Evolutionary conservation across 495 filamentous ascomycete genomes (phyloP), one percentile per base, ranked within the genome.

Genomic region (Talaromyces adpressus): DNA sequence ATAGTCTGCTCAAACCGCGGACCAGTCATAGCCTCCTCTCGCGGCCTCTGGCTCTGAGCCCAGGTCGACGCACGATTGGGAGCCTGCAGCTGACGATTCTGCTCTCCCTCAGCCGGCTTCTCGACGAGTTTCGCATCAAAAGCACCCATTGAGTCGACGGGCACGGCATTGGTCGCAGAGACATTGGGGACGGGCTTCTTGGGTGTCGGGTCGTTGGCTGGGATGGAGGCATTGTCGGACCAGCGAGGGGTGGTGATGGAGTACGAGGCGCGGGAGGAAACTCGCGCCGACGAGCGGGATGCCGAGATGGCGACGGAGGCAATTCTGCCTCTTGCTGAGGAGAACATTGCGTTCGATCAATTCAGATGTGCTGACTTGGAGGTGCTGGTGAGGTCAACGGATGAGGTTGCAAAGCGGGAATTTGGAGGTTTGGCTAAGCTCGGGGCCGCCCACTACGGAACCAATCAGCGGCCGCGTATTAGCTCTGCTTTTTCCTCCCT

Each of bases 1-100:
- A 93, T 89, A 16, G 91, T 97, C 84, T 97, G 93, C 82, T 98
- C 94, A 69, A 98, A 98, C 65, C 94, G 82, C 65, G 94, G 94
- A 36, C 94, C 94, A 16, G 83, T 81, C 94, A 98, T 98, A 18
- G 90, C 94, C 74, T 83, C 72, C 57, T 81, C 82, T 64, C 93
- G 81, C 16, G 91, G 89, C 73, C 84, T 83, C 83, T 98, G 94
- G 78, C 83, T 92, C 66, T 84, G 74, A 41, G 89, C 89, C 94
- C 94, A 98, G 62, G 90, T 81, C 23, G 74, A 82, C 51, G 80
- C 76, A 39, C 92, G 86, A 81, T 98, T 98, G 22, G 94, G 94
- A 23, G 94, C 91, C 79, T 98, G 94, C 70, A 83, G 76, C 54
- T 81, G 73, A 49, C 85, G 81, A 71, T 79, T 71, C 62, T 80